Base-by-base conservation (phyloP, 1,284 basidiomycete species). In the Porodaedalea pini region DNA sequence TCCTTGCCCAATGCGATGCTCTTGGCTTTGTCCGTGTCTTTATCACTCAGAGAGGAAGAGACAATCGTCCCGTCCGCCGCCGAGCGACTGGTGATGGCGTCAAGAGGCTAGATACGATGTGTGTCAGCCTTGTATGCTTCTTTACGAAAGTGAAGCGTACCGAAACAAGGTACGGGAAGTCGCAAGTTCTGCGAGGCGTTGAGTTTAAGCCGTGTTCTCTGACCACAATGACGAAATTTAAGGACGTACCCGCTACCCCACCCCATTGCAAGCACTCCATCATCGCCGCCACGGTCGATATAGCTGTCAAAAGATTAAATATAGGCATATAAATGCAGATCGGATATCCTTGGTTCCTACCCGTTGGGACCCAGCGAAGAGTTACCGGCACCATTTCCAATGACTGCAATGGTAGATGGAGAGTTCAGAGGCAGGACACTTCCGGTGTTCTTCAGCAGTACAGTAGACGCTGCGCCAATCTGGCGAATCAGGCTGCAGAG, bases 361-460 rank as follows among this genome's bases (percentile, higher is more conserved):
- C 50, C 68, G 68, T 70, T 68, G 60, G 77, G 79, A 43, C 72
- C 52, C 55, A 75, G 76, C 5, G 74, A 74, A 61, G 73, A 64
- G 57, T 32, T 51, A 29, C 70, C 70, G 2, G 77, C 77, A 62
- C 78, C 78, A 50, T 73, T 69, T 5, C 78, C 78, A 55, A 79
- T 66, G 15, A 80, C 70, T 4, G 77, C 77, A 11, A 78, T 69
- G 0, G 68, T 71, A 60, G 74, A 74, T 10, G 81, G 75, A 21
- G 67, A 71, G 2, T 70, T 70, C 34, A 80, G 70, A 0, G 79
- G 78, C 0, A 88, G 71, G 1, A 82, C 62, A 61, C 73, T 49
- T 62, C 76, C 64, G 40, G 71, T 74, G 68, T 94, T 94, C 76
- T 94, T 93, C 21, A 93, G 78, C 25, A 94, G 71, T 4, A 93